Conservation (phyloP, 306 rosid species). For the Citrullus colocynthis region DNA sequence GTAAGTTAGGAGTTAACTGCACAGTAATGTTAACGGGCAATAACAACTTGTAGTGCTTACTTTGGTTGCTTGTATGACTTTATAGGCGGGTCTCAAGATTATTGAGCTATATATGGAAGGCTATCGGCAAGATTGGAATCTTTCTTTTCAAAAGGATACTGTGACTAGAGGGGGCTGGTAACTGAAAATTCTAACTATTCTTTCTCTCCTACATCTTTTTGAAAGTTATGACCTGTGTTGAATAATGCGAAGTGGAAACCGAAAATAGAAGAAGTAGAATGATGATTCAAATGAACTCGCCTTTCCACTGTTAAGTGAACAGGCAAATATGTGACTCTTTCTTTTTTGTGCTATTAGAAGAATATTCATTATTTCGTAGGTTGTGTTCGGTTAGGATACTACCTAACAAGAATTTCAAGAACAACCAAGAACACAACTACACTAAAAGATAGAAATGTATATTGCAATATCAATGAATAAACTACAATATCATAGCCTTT, state of each 20-base stretch:
- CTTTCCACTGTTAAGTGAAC: background rate
- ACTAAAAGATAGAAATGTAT: too few relatives aligned
- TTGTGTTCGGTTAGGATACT: too few relatives aligned
- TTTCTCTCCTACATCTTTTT: background rate
- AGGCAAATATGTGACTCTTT: background rate
- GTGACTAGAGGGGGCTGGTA: conserved; percentile 80
- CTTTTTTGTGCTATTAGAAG: background rate
- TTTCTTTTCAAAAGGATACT: conserved; percentile 72
- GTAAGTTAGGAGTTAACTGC: conserved; percentile 22
- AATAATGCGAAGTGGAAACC: background rate
- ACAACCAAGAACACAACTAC: too few relatives aligned
- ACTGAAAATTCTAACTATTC: background rate
- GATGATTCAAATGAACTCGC: background rate
- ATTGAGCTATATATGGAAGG: conserved; percentile 78
- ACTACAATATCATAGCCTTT: too few relatives aligned
- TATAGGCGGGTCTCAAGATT: conserved; percentile 79
- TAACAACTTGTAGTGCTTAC: conserved; percentile 1
- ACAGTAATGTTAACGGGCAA: background rate
- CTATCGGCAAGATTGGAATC: conserved; percentile 90
- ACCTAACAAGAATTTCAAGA: too few relatives aligned
- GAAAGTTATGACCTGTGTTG: background rate
- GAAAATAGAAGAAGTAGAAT: background rate
- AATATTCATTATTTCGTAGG: too few relatives aligned
- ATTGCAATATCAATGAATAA: too few relatives aligned
- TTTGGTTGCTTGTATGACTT: conserved; percentile 15